A percentile compares a stretch with the other conserved stretches of the same genome.
phyloP scores from a whole-genome alignment of 768 basidiomycete genomes.

The Termitomyces sp. region DNA sequence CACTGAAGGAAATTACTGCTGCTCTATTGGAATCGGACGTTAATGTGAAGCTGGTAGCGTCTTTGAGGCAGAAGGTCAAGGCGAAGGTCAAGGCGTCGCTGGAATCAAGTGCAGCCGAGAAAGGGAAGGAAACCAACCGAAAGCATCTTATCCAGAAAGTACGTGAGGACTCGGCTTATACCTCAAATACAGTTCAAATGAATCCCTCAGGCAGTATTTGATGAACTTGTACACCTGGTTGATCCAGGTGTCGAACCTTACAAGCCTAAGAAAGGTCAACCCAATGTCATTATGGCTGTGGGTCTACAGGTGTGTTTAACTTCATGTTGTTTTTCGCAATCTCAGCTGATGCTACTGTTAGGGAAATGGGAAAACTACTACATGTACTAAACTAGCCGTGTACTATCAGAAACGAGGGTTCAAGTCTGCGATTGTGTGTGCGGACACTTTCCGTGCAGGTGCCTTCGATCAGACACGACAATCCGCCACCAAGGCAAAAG shows the following conservation, averaged over 20 bases:
- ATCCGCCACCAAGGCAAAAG: conserved; percentile 97
- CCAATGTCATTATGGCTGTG: conserved; percentile 96
- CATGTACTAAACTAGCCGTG: conserved; percentile 97
- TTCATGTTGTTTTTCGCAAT: neutral
- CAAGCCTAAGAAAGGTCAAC: conserved; percentile 92
- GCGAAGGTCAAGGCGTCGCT: conserved; percentile 81
- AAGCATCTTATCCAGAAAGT: conserved; percentile 94
- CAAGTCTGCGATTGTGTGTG: conserved; percentile 96
- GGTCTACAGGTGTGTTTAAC: conserved; percentile 74
- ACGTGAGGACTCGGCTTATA: neutral
- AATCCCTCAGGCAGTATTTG: conserved; percentile 80
- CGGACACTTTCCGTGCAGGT: conserved; percentile 98
- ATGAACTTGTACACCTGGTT: conserved; percentile 92
- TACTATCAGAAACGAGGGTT: conserved; percentile 97
- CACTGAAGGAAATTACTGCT: conserved; percentile 92
- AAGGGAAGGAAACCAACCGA: conserved; percentile 75
- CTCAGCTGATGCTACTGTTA: conserved; percentile 25
- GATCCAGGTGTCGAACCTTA: conserved; percentile 96
- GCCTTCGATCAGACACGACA: conserved; percentile 99
- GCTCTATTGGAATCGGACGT: conserved; percentile 96
- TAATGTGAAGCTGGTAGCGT: conserved; percentile 93
- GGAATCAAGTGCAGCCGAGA: conserved; percentile 61
- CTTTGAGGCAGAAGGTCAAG: conserved; percentile 86
- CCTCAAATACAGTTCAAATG: neutral
- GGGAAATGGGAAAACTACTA: conserved; percentile 99